Evolutionary conservation across 257 asterid species (phyloP).

Genomic region (Solanum chilense): DNA sequence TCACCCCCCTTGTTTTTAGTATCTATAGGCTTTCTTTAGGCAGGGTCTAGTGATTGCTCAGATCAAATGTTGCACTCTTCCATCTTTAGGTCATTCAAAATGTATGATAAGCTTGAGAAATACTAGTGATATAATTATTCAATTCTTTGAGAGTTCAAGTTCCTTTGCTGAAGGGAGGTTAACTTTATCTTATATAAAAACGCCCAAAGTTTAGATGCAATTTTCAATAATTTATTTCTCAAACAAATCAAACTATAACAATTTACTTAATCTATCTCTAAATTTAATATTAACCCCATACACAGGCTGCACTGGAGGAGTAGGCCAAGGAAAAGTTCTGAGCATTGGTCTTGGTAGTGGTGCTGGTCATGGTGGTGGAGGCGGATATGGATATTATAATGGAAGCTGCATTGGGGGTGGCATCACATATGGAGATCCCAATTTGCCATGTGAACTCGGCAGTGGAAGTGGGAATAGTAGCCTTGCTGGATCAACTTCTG

Average conservation of each 20-base stretch:
- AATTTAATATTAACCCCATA: neutral
- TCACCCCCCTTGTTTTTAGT: neutral
- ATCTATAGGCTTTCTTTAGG: neutral
- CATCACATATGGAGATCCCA: slow-evolving; percentile 62
- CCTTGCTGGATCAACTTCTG: slow-evolving; percentile 64
- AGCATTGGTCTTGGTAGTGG: slow-evolving; percentile 79
- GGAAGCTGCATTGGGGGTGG: slow-evolving; percentile 80
- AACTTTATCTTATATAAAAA: neutral
- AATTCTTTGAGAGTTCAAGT: neutral
- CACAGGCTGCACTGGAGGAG: slow-evolving; percentile 89
- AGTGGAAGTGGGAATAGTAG: slow-evolving; percentile 97
- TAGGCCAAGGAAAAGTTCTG: slow-evolving; percentile 65
- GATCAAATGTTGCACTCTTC: neutral
- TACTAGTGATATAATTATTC: neutral
- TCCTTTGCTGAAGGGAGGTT: neutral
- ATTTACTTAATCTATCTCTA: neutral
- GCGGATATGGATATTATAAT: slow-evolving; percentile 76
- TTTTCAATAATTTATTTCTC: neutral
- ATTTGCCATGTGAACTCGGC: slow-evolving; percentile 91
- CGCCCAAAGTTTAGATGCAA: neutral
- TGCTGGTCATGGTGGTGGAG: slow-evolving; percentile 97
- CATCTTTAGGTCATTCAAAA: neutral
- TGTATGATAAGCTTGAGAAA: neutral
- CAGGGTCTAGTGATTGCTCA: neutral
- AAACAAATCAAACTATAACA: neutral